These are phyloP conservation scores for Dillenia turbinata DNA, from an alignment of 164 flowering plant genomes.

Conservation along the genomic window DNA sequence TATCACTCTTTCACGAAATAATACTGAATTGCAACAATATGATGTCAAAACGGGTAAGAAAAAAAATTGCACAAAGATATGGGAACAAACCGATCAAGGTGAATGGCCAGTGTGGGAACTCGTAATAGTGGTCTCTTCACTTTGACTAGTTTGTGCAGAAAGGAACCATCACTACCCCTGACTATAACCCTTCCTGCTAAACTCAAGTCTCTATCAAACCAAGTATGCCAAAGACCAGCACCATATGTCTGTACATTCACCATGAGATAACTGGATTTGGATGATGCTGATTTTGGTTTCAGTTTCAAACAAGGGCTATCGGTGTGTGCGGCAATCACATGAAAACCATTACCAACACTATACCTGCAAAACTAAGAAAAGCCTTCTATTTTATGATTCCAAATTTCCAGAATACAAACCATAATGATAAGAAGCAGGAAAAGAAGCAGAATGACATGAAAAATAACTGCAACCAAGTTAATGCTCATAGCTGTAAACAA, in stretches of 20 bases:
- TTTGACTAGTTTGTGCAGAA: conserved; percentile 84
- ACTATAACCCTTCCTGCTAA: conserved; percentile 88
- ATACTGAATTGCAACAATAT: too few relatives aligned
- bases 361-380: conserved; percentile 51
- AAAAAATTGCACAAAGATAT: not conserved
- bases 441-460: too few relatives aligned
- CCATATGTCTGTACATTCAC: conserved; percentile 95
- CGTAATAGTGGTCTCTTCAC: conserved; percentile 78
- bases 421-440: not conserved
- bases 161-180: conserved; percentile 65
- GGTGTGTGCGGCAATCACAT: conserved; percentile 91
- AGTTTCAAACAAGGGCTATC: conserved; percentile 93
- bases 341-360: conserved; percentile 68
- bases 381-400: not conserved
- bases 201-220: conserved; percentile 94
- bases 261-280: conserved; percentile 76
- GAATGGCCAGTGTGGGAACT: conserved; percentile 90
- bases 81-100: conserved; percentile 73
- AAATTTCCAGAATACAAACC: not conserved
- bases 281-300: conserved; percentile 81
- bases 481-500: too few relatives aligned
- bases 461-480: too few relatives aligned
- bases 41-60: too few relatives aligned
- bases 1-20: too few relatives aligned
- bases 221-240: conserved; percentile 94